Percentiles rank a stretch among this genome's conserved stretches.
phyloP scores from a whole-genome alignment of 441 rosid genomes.

The Capsella rubella region DNA sequence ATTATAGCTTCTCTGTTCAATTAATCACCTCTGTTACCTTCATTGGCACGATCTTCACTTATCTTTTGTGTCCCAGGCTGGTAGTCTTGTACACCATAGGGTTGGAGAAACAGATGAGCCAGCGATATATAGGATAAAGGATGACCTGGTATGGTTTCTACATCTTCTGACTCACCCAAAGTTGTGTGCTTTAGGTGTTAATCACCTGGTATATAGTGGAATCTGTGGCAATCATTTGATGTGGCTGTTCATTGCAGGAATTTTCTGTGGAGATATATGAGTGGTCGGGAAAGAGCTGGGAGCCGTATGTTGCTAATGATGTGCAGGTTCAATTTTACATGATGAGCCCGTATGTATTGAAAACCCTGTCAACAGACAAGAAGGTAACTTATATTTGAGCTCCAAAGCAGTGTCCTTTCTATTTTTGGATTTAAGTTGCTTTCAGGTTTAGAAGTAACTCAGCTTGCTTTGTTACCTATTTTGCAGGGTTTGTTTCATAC shows the following conservation, averaged over 20 bases:
- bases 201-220: conserved; percentile 5
- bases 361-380: conserved; percentile 69
- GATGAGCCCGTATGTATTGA: conserved; percentile 93
- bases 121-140: conserved; percentile 71
- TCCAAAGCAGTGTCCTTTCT: conserved; percentile 3
- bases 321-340: conserved; percentile 89
- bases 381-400: conserved; percentile 51
- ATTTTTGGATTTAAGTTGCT: neutral
- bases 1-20: conserved; percentile 25
- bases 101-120: conserved; percentile 72
- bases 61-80: conserved; percentile 54
- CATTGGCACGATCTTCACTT: conserved; percentile 22
- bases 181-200: neutral
- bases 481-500: conserved; percentile 70
- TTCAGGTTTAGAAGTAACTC: conserved; percentile 19
- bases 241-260: conserved; percentile 46
- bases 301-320: conserved; percentile 83
- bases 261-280: conserved; percentile 74
- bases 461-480: conserved; percentile 30
- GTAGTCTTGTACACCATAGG: conserved; percentile 59
- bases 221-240: conserved; percentile 27
- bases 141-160: conserved; percentile 59
- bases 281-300: conserved; percentile 92
- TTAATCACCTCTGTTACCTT: neutral
- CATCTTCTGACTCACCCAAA: conserved; percentile 16